These are phyloP conservation scores for Bryopsis sp. DNA, from an alignment of 139 green algal genomes.

Conservation along the genomic window DNA sequence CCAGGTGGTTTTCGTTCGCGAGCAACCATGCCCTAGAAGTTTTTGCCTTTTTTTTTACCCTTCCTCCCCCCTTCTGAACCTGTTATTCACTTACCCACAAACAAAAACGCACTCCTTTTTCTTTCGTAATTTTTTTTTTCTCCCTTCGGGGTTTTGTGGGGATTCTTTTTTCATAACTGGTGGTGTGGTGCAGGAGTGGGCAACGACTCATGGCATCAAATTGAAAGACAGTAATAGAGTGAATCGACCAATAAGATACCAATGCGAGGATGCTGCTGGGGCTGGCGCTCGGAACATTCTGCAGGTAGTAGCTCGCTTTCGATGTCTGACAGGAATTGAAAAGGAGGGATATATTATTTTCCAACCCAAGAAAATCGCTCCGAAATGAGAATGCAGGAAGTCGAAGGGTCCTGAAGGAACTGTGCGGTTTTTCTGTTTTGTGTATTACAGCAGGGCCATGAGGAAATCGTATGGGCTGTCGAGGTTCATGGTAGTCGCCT, in stretches of 20 bases:
- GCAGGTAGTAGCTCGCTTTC: constrained; percentile 42
- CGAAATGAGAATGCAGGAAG: too few species aligned
- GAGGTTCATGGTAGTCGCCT: constrained; percentile 59
- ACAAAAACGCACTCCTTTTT: too few species aligned
- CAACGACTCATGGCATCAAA: constrained; percentile 39
- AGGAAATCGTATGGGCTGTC: constrained; percentile 93
- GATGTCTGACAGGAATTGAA: neutral
- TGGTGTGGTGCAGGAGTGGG: constrained; percentile 59
- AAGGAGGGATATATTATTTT: neutral
- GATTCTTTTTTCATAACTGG: neutral
- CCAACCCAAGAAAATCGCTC: too few species aligned
- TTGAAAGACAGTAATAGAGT: constrained; percentile 30
- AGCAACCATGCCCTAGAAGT: neutral
- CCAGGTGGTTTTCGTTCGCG: constrained; percentile 30
- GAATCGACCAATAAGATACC: constrained; percentile 15
- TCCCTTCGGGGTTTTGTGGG: too few species aligned
- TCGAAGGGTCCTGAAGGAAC: too few species aligned
- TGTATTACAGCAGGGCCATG: constrained; percentile 86
- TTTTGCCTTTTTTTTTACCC: neutral
- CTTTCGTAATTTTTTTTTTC: too few species aligned
- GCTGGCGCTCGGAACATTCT: constrained; percentile 62
- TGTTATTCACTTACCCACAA: too few species aligned
- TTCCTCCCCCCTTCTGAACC: neutral
- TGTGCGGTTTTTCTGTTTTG: too few species aligned
- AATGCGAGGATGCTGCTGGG: too few species aligned